Evolutionary conservation across 2,329 filamentous ascomycete species (phyloP), one percentile per base, ranked within the genome.

Genomic region (Elsinoe australis): DNA sequence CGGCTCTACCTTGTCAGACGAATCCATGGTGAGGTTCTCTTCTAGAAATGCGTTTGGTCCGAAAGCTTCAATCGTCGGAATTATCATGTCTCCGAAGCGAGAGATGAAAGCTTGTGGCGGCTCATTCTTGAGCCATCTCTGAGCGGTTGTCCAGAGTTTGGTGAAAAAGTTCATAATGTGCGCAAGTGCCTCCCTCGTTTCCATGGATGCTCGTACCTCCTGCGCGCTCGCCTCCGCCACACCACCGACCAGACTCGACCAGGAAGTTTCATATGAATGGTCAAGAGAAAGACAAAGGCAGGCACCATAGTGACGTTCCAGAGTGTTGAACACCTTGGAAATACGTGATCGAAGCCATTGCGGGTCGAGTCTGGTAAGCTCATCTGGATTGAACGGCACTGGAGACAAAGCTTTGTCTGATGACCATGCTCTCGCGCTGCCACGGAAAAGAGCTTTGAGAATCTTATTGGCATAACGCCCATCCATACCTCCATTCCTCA

Each of bases 181-280:
- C 17, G 85, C 82, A 52, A 95, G 75, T 51, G 89, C 90, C 52
- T 80, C 77, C 59, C 86, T 85, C 1, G 88, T 86, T 52, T 96
- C 90, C 9, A 77, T 76, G 0, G 87, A 88, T 5, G 89, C 82
- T 58, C 90, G 94, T 56, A 98, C 83, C 64, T 98, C 92, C 65
- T 95, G 94, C 33, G 74, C 76, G 18, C 82, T 82, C 31, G 85
- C 84, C 41, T 76, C 75, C 2, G 80, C 75, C 19, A 88, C 70
- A 1, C 82, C 77, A 3, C 71, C 67, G 34, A 86, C 71, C 9
- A 87, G 69, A 24, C 71, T 66, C 8, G 67, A 61, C 50, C 62
- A 65, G n/a, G 58, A 55, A 14, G 49, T 50, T 19, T 56, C 54
- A 4, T 64, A 60, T 5, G 52, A 47, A 12, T 47, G 48, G 10